Evolutionary conservation across 2,329 filamentous ascomycete species (phyloP).

Genomic region (Pseudogymnoascus sp.): DNA sequence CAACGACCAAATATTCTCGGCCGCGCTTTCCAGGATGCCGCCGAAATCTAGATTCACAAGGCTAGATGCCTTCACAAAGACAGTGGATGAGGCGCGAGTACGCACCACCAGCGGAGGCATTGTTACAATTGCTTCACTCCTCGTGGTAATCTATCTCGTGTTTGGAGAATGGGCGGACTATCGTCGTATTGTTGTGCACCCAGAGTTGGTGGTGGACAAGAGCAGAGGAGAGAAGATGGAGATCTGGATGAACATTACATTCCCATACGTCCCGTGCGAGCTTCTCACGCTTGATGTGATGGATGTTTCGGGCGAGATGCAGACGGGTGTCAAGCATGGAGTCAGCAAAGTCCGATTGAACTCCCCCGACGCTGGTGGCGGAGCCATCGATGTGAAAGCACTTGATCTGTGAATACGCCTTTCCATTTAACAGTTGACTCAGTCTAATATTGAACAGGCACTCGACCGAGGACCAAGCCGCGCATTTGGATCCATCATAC

Average conservation of each 20-base stretch:
- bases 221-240: conserved; percentile 98
- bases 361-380: conserved; percentile 65
- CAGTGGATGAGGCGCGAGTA: conserved; percentile 93
- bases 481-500: conserved; percentile 84
- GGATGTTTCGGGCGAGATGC: conserved; percentile 96
- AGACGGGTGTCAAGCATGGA: conserved; percentile 88
- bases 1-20: not conserved
- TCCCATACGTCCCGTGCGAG: conserved; percentile 89
- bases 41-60: conserved; percentile 89
- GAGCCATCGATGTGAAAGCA: conserved; percentile 62
- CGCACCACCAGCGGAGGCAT: conserved; percentile 93
- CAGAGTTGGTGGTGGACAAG: conserved; percentile 94
- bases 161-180: conserved; percentile 98
- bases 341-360: conserved; percentile 83
- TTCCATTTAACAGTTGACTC: conserved; percentile 15
- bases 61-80: conserved; percentile 98
- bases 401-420: conserved; percentile 53
- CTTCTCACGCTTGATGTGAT: conserved; percentile 95
- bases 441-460: conserved; percentile 42
- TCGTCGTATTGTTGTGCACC: conserved; percentile 74
- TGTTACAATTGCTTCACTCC: conserved; percentile 82
- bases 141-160: conserved; percentile 81
- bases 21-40: conserved; percentile 54
- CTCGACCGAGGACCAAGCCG: conserved; percentile 56
- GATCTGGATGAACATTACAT: conserved; percentile 95